phyloP scores from a whole-genome alignment of 768 basidiomycete genomes.

The Mycena belliarum region DNA sequence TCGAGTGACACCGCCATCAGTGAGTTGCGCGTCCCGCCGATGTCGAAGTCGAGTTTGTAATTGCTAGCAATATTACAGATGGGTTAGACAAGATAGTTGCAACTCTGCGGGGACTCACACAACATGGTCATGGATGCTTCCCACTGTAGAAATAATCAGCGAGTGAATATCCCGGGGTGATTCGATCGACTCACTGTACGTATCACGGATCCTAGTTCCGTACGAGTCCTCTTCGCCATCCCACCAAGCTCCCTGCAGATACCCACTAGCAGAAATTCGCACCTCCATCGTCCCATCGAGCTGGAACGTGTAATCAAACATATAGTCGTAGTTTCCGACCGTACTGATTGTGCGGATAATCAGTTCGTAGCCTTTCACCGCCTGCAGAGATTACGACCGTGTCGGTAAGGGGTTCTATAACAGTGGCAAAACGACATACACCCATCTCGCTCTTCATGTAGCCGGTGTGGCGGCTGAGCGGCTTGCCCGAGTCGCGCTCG shows the following conservation, averaged over 20 bases:
- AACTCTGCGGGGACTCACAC: slow-evolving; percentile 29
- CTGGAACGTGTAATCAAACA: slow-evolving; percentile 70
- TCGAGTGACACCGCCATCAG: slow-evolving; percentile 50
- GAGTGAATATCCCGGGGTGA: neutral
- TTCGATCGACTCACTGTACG: slow-evolving; percentile 46
- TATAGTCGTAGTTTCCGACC: slow-evolving; percentile 55
- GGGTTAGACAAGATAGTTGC: neutral
- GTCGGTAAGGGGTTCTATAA: neutral
- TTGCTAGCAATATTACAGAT: slow-evolving; percentile 1
- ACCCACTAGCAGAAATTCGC: slow-evolving; percentile 67
- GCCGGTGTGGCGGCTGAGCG: slow-evolving; percentile 59
- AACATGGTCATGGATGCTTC: slow-evolving; percentile 67
- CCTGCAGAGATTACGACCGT: slow-evolving; percentile 28
- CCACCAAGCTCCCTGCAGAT: slow-evolving; percentile 67
- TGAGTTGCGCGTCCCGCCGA: slow-evolving; percentile 60
- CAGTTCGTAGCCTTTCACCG: slow-evolving; percentile 59
- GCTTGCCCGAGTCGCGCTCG: slow-evolving; percentile 59
- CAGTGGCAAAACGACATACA: neutral
- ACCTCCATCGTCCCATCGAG: slow-evolving; percentile 70
- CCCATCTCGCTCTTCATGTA: slow-evolving; percentile 57
- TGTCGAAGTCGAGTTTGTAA: slow-evolving; percentile 60
- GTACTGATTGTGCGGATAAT: slow-evolving; percentile 59
- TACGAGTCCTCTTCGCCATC: slow-evolving; percentile 48
- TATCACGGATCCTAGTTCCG: slow-evolving; percentile 56
- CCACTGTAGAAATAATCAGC: slow-evolving; percentile 41